These are phyloP conservation scores for Aspergillus persii DNA, from an alignment of 2,329 filamentous ascomycete genomes.

Conservation along the genomic window DNA sequence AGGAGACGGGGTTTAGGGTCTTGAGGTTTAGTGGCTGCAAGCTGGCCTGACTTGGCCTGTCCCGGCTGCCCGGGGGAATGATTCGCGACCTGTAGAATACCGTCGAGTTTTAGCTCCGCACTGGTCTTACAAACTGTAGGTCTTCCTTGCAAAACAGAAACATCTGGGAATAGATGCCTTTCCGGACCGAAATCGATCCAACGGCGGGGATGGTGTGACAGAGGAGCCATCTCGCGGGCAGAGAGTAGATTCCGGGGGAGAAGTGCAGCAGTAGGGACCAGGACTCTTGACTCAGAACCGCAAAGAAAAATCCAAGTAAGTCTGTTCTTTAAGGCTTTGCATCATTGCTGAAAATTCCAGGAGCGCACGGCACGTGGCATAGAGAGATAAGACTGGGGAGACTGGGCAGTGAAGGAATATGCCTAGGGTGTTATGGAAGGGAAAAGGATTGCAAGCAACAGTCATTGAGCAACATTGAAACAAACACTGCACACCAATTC, in stretches of 20 bases:
- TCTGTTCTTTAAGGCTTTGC: not conserved
- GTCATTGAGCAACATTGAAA: not conserved
- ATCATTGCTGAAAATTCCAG: not conserved
- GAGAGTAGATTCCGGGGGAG: not conserved
- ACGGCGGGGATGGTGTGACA: not conserved
- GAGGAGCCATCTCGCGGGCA: not conserved
- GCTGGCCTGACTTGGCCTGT: slow-evolving; percentile 26
- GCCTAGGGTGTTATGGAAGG: not conserved
- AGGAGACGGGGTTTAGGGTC: slow-evolving; percentile 78
- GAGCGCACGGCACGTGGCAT: not conserved
- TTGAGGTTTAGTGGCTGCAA: slow-evolving; percentile 44
- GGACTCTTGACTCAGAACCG: not conserved
- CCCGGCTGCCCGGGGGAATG: slow-evolving; percentile 23
- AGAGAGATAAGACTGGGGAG: not conserved
- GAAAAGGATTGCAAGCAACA: not conserved
- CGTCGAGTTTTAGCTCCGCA: slow-evolving; percentile 2
- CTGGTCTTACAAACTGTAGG: not conserved
- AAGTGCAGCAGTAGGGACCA: not conserved
- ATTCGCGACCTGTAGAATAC: slow-evolving; percentile 33
- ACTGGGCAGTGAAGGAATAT: not conserved
- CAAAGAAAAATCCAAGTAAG: not conserved
- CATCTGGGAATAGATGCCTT: not conserved
- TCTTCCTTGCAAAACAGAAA: not conserved
- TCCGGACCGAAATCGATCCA: slow-evolving; percentile 9
- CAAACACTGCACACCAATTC: not conserved